Percentiles rank a stretch among this genome's conserved stretches.
Conservation (phyloP, 257 asterid species). For the Fraxinus quadrangulata region DNA sequence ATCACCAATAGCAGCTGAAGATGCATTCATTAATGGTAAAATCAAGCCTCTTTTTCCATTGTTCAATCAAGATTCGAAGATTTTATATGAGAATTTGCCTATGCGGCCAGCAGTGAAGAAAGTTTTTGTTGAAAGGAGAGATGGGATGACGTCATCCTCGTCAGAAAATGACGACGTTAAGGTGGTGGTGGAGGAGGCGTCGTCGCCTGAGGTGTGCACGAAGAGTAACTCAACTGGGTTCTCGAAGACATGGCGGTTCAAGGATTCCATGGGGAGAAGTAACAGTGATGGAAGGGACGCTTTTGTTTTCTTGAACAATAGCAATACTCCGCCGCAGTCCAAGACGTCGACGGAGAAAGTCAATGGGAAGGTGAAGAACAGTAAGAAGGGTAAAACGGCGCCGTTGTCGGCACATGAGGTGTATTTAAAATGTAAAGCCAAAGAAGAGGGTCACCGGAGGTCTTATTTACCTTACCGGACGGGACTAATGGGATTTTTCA, state of each 20-base stretch:
- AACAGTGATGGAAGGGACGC: constrained; percentile 75
- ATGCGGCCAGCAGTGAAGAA: constrained; percentile 53
- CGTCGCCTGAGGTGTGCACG: constrained; percentile 41
- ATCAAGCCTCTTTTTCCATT: constrained; percentile 69
- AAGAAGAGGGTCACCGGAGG: constrained; percentile 32
- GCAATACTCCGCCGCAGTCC: constrained; percentile 8
- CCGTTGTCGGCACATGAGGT: constrained; percentile 48
- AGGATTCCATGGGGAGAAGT: constrained; percentile 51
- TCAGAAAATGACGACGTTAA: constrained; percentile 26
- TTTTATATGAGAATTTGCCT: constrained; percentile 33
- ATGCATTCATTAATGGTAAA: constrained; percentile 71
- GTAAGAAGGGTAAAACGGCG: constrained; percentile 30
- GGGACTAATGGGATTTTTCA: constrained; percentile 46
- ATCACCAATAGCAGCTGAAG: constrained; percentile 80
- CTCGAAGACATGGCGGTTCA: constrained; percentile 66
- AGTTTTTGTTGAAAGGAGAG: constrained; percentile 44
- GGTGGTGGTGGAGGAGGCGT: constrained; percentile 28
- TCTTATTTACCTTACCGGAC: constrained; percentile 53
- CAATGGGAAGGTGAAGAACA: constrained; percentile 26
- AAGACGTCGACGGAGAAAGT: not conserved
- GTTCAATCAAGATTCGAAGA: constrained; percentile 52
- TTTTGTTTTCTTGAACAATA: constrained; percentile 52
- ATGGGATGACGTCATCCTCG: constrained; percentile 21
- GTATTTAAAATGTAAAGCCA: constrained; percentile 42
- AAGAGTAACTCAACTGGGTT: constrained; percentile 77